Evolutionary conservation across 2,329 filamentous ascomycete genomes (phyloP), one percentile per base, ranked within the genome.

Genomic region (Bipolaris victoriae): DNA sequence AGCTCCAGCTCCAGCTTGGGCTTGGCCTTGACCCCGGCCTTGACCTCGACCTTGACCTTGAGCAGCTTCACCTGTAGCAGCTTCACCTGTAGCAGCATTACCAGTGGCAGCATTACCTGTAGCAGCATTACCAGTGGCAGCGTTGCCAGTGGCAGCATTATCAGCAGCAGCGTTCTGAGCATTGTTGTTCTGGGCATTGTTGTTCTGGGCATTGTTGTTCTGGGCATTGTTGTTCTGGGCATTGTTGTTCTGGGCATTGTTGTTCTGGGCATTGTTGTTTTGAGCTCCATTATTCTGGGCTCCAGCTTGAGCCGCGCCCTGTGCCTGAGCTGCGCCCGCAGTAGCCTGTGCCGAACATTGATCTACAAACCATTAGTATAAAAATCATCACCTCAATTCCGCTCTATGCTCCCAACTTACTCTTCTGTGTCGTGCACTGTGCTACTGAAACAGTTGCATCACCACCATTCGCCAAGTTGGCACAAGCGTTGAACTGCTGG

Each of bases 401-500:
- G 6, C 1, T 10, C 16, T 10, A 4, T 1, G 26, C 7, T 36
- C 7, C 1, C 2, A 20, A 66, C 67, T 57, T 44, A 73, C 72
- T 62, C 66, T 86, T 79, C 75, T 89, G 87, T 4, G 76, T 67
- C 60, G 82, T 78, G 77, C 87, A 89, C 54, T 87, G 81, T n/a
- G 68, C 61, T 26, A 83, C 73, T 3, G 74, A 77, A 57, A 79
- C 70, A 39, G 78, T 79, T 3, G 69, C 62, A 20, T 67, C 50
- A 49, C 85, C 83, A 11, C 76, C 65, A 72, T 88, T 88, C 55
- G 83, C 83, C 26, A 81, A 81, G 61, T 86, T 76, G 11, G 83
- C 78, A 67, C 87, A 90, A 3, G 72, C 75, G 66, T 88, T 88
- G 77, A 86, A 83, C 77, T 89, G 85, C 57, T 87, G 82, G 59